Percentiles rank a stretch among this genome's conserved stretches.
Evolutionary conservation across 2,329 filamentous ascomycete genomes (phyloP).

Genomic region (Aurifilum marmelostoma): DNA sequence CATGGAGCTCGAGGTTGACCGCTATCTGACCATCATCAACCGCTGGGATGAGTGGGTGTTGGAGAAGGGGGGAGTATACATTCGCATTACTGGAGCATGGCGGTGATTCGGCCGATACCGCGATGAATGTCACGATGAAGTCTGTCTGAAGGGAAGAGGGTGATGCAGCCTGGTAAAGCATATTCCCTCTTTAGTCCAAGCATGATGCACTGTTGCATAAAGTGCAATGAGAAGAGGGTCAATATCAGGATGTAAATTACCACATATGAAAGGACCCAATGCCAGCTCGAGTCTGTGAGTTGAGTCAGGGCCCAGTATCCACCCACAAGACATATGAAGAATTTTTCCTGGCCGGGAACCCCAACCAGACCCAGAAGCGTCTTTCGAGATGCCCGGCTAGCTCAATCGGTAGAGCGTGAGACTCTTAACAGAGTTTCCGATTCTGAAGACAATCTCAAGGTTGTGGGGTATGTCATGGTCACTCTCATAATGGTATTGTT

Average conservation of each 20-base stretch:
- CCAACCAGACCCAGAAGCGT: constrained; percentile 2
- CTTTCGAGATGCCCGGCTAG: constrained; percentile 53
- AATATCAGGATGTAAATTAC: neutral
- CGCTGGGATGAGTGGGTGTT: constrained; percentile 47
- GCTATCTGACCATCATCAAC: constrained; percentile 48
- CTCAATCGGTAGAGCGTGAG: constrained; percentile 75
- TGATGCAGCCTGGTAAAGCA: neutral
- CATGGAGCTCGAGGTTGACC: constrained; percentile 44
- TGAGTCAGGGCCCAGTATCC: neutral
- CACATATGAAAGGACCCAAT: neutral
- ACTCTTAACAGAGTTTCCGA: constrained; percentile 54
- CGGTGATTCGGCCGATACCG: constrained; percentile 40
- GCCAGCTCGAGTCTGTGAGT: neutral
- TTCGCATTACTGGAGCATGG: constrained; percentile 48
- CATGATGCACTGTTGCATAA: neutral
- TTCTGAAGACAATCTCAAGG: constrained; percentile 20
- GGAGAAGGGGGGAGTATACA: constrained; percentile 46
- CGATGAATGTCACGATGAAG: constrained; percentile 44
- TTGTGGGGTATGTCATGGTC: constrained; percentile 5
- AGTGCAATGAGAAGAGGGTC: neutral
- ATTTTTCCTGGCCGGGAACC: neutral
- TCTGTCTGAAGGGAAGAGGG: constrained; percentile 35
- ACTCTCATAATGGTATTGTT: neutral
- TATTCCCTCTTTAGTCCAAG: too few species aligned
- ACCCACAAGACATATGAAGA: neutral